phyloP scores from a whole-genome alignment of 768 basidiomycete species.

The Mycena olivaceomarginata region DNA sequence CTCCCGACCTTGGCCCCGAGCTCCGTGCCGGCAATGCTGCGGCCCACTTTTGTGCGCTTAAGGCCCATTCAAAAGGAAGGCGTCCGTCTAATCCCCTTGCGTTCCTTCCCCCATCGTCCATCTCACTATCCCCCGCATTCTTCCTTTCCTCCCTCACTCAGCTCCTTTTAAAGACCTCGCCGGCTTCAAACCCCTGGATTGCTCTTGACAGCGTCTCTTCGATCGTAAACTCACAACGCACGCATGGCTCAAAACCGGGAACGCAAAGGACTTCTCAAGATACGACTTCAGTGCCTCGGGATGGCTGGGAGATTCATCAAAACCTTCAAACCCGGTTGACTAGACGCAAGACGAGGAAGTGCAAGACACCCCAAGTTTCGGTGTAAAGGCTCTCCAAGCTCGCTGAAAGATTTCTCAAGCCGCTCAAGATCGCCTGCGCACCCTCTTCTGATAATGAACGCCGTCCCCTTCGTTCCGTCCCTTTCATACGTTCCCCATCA shows the following conservation, averaged over 20 bases:
- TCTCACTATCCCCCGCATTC: background rate
- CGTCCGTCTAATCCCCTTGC: background rate
- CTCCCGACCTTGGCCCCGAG: background rate
- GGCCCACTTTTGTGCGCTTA: background rate
- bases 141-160: background rate
- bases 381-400: no score
- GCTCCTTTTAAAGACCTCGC: constrained; percentile 4
- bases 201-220: background rate
- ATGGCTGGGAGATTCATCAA: background rate
- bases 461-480: background rate
- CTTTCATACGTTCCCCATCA: background rate
- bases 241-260: constrained; percentile 6
- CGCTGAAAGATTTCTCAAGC: background rate
- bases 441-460: background rate
- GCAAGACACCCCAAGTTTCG: no score
- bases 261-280: background rate
- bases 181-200: background rate
- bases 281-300: constrained; percentile 1
- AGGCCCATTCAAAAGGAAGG: background rate
- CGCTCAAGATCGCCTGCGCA: constrained; percentile 5
- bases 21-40: background rate
- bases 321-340: constrained; percentile 2
- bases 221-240: background rate
- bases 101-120: constrained; percentile 8
- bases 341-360: background rate